Base-by-base conservation (phyloP, 495 filamentous ascomycete genomes). In the Patellaria atrata region DNA sequence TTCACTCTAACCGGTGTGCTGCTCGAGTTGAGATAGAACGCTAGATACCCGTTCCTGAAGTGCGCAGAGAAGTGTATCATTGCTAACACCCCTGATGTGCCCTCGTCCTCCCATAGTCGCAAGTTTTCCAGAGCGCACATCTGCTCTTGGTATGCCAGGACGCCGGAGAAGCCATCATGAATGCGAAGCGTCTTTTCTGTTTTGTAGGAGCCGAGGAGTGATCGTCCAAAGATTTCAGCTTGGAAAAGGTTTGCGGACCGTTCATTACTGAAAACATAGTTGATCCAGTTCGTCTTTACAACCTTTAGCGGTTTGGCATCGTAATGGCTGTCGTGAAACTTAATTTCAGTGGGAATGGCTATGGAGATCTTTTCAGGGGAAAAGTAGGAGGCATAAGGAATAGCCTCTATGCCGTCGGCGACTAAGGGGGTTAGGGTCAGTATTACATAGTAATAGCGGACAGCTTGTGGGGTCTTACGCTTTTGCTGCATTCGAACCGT, bases 61-160 rank as follows among this genome's bases (percentile, higher is more conserved):
- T 52, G 48, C 1, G 50, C 44, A 1, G 52, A 51, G 29, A 50
- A 57, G 29, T 59, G 57, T 26, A 61, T 49, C 27, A 57, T 40
- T 7, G 47, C 56, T 14, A 59, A 30, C 12, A 59, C 53, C 23
- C 44, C 56, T 17, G 35, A 34, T 3, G 41, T 42, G 6, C 41
- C 43, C 15, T 54, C 42, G 36, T 60, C 57, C 24, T 53, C 47
- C 57, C 57, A 61, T 15, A 61, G 35, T 2, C 57, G 45, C 3
- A 61, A 39, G 22, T 56, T 58, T 31, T 61, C 57, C 38, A 61
- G 52, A 15, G 47, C 57, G 37, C 57, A 59, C 34, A 61, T 48
- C 42, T 59, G 56, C 34, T 59, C 57, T 22, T 54, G 41, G 33
- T 54, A 59, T 11, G 54, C 40, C 31, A 58, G 46, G 0, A 47